Percentiles rank a stretch among this genome's conserved stretches.
phyloP scores from a whole-genome alignment of 345 rosid genomes.

The Orychophragmus violaceus region DNA sequence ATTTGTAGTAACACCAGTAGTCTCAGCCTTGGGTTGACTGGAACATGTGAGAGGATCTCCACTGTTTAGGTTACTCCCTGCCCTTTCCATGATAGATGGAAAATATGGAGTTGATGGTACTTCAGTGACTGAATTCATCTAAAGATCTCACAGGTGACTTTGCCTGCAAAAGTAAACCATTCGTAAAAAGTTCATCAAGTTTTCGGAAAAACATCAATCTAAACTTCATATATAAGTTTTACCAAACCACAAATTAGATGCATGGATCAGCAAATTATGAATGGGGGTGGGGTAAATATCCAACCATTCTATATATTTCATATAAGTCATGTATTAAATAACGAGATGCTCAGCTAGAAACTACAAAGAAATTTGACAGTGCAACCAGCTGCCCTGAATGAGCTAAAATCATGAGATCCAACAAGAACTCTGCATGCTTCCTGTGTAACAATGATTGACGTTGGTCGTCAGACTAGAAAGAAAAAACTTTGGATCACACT shows the following conservation, averaged over 20 bases:
- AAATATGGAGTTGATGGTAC: constrained; percentile 59
- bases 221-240: background rate
- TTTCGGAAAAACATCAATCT: background rate
- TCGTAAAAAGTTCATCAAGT: background rate
- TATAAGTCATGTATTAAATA: background rate
- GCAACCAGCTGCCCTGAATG: constrained; percentile 93
- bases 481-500: background rate
- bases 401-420: constrained; percentile 89
- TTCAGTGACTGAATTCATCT: constrained; percentile 65
- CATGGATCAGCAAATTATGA: background rate
- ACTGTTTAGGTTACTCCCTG: constrained; percentile 18
- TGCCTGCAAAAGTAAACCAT: constrained; percentile 41
- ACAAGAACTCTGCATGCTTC: constrained; percentile 88
- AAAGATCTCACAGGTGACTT: constrained; percentile 72
- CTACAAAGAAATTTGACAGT: constrained; percentile 44
- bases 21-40: constrained; percentile 17
- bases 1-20: constrained; percentile 20
- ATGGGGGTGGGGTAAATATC: background rate
- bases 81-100: constrained; percentile 49
- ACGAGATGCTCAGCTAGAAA: background rate
- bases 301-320: background rate
- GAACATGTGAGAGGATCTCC: constrained; percentile 30
- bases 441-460: constrained; percentile 37
- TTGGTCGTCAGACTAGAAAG: background rate
- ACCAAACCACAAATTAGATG: background rate